Conservation (phyloP, 2,329 filamentous ascomycete genomes). For the Geoglossum cookeanum region DNA sequence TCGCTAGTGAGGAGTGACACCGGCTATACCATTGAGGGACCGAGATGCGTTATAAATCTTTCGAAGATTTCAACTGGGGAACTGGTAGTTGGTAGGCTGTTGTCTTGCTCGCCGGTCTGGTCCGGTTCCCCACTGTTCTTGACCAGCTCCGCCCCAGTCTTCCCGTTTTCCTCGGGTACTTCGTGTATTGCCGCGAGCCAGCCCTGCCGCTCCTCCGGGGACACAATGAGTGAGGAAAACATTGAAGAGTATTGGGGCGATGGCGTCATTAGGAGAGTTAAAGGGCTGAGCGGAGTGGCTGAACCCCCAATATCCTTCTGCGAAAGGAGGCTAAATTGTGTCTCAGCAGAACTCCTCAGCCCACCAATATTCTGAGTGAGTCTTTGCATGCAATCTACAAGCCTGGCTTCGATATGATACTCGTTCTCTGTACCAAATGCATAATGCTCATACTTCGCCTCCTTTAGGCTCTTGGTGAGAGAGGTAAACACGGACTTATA, state of each 20-base stretch:
- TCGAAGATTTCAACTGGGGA: conserved; percentile 74
- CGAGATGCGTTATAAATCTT: conserved; percentile 71
- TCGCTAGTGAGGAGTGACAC: conserved; percentile 4
- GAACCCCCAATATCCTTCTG: conserved; percentile 25
- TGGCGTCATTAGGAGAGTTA: neutral
- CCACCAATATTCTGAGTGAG: conserved; percentile 81
- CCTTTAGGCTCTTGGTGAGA: conserved; percentile 59
- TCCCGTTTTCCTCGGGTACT: conserved; percentile 34
- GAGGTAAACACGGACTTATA: conserved; percentile 50
- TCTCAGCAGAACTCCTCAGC: conserved; percentile 69
- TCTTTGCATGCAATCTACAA: conserved; percentile 69
- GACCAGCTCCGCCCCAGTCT: conserved; percentile 15
- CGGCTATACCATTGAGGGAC: conserved; percentile 51
- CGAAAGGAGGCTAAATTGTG: conserved; percentile 69
- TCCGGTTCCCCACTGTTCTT: neutral
- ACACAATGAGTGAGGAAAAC: neutral
- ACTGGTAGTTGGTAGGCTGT: conserved; percentile 14
- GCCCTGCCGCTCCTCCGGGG: neutral
- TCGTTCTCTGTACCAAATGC: conserved; percentile 59
- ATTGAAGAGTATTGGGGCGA: neutral
- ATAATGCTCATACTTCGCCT: conserved; percentile 82
- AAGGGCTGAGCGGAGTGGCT: neutral
- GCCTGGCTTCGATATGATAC: conserved; percentile 57
- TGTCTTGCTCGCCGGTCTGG: neutral
- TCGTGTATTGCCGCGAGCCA: conserved; percentile 44